Conservation (phyloP, 352 stramenopile genomes). For the Thalassiosira livingstoniorum region DNA sequence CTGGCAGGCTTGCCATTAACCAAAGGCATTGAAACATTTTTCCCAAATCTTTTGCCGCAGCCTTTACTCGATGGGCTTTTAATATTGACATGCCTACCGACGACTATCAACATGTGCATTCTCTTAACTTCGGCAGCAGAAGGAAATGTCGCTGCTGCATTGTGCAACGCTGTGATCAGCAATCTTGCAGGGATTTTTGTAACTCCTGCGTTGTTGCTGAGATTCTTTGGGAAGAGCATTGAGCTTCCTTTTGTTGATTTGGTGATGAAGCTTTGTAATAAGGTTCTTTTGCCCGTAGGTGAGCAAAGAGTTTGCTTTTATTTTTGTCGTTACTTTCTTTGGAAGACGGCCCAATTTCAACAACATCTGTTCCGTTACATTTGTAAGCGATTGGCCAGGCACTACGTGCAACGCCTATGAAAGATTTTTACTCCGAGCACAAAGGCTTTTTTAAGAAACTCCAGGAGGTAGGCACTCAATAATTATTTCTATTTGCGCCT, state of each 20-base stretch:
- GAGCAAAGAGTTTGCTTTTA: too few relatives aligned
- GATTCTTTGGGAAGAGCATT: conserved; percentile 79
- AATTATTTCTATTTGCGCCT: conserved; percentile 1
- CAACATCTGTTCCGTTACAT: too few relatives aligned
- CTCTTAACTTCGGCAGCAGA: conserved; percentile 75
- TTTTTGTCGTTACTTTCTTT: too few relatives aligned
- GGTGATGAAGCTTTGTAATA: conserved; percentile 76
- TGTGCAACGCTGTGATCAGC: conserved; percentile 83
- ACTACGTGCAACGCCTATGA: conserved; percentile 64
- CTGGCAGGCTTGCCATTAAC: conserved; percentile 76
- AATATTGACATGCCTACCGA: conserved; percentile 82
- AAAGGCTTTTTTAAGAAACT: conserved; percentile 76
- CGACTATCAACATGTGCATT: conserved; percentile 87
- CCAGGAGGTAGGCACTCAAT: conserved; percentile 66
- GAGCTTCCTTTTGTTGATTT: conserved; percentile 79
- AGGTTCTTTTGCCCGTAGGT: conserved; percentile 79
- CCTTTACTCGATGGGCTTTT: conserved; percentile 78
- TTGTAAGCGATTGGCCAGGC: conserved; percentile 67
- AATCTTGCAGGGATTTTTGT: conserved; percentile 81
- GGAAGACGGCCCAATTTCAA: too few relatives aligned
- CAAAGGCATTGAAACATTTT: conserved; percentile 43
- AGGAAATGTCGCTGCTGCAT: conserved; percentile 76
- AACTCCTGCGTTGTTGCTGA: conserved; percentile 76
- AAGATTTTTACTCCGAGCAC: conserved; percentile 69
- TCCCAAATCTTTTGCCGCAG: conserved; percentile 64